Percentiles rank a stretch among this genome's conserved stretches.
phyloP scores from a whole-genome alignment of 208 protist species.

The Acanthamoeba triangularis region DNA sequence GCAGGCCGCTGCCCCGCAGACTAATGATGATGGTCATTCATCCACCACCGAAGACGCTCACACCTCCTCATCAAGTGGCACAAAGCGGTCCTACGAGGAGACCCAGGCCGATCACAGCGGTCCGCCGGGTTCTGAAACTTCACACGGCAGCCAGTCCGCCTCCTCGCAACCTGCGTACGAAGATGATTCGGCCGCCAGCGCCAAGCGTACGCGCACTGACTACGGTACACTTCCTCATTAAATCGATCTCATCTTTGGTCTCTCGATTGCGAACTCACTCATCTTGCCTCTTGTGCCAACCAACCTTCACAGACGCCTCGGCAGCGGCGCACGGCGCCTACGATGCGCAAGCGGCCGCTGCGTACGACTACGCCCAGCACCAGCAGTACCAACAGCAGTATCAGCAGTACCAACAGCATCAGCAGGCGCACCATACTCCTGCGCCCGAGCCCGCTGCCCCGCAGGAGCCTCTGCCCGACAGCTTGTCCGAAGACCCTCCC shows the following conservation, averaged over 20 bases:
- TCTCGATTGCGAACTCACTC: background rate
- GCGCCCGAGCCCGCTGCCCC: background rate
- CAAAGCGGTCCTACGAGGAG: conserved; percentile 24
- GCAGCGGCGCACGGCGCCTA: background rate
- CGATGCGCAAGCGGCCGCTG: background rate
- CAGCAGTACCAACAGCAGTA: background rate
- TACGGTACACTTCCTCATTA: background rate
- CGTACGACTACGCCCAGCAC: background rate
- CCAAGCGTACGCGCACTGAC: conserved; percentile 11
- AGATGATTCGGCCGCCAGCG: background rate
- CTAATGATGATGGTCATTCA: background rate
- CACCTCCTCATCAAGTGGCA: background rate
- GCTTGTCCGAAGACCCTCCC: conserved; percentile 22
- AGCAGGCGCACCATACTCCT: background rate
- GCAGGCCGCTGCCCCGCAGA: background rate
- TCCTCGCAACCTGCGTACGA: background rate
- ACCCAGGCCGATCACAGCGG: background rate
- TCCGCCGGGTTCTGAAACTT: background rate
- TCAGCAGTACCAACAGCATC: background rate
- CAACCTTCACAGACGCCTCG: background rate
- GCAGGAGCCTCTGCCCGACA: conserved; percentile 44
- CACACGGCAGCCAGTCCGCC: background rate
- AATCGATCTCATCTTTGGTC: background rate
- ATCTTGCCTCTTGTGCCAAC: background rate
- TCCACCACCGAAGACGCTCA: background rate